Evolutionary conservation across 208 protist species (phyloP), one percentile per base, ranked within the genome.

Genomic region (Jaenimonas drosophilae): DNA sequence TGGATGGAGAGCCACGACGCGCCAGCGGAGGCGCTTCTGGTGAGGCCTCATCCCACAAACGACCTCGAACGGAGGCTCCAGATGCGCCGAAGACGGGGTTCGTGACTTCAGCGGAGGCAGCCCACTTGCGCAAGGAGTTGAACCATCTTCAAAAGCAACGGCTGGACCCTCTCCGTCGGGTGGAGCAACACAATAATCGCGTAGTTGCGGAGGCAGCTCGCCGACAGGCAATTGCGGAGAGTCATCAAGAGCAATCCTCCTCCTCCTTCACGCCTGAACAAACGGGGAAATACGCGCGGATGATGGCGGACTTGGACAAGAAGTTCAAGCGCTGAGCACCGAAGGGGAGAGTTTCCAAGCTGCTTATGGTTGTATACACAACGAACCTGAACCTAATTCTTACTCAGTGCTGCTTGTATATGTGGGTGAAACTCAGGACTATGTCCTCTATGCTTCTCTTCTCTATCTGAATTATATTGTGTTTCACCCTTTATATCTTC

Each of bases 101-200:
- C 20, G 49, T 91, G 2, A 75, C 74, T 2, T 71, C 60, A 19
- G 40, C 65, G 2, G 70, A 81, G 30, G 64, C 78, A 4, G 65
- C 53, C 16, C 66, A 68, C 30, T 47, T 88, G 27, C 60, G 70
- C 4, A 69, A 70, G 39, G 79, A 89, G 36, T 43, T 76, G 7
- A 80, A 89, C 37, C 64, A 49, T 7, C 33, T 77, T 11, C 59
- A 86, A 47, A 92, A 92, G 50, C 49, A 71, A 32, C 54, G 64
- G 4, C 62, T 80, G 7, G 84, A 92, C 43, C 84, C 84, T 2
- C 54, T 89, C 4, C 26, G 59, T 25, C 62, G 68, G 19, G 64
- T 89, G 34, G 45, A 68, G 49, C 43, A 59, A 23, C 74, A 79
- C 42, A 59, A 87, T 27, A 84, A 92, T 49, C 48, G 52, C 17